Evolutionary conservation across 2,329 filamentous ascomycete genomes (phyloP).

Genomic region (Alternaria alternata): DNA sequence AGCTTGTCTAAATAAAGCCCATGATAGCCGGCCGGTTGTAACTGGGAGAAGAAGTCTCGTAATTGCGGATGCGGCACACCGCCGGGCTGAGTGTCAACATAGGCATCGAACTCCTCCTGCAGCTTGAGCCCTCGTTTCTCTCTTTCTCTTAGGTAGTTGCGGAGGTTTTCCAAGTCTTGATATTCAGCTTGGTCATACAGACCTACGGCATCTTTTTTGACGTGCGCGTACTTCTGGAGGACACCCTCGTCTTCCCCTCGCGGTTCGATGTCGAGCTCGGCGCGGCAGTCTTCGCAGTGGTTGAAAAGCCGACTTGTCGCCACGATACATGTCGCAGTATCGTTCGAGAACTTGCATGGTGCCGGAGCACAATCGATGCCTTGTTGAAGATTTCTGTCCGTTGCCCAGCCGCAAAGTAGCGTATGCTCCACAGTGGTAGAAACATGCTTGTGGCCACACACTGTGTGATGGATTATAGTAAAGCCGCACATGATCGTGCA

Average conservation of each 20-base stretch:
- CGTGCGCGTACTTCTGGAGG: background rate
- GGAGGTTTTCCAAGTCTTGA: background rate
- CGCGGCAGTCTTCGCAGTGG: background rate
- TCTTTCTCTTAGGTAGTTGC: background rate
- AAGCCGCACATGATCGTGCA: background rate
- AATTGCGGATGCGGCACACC: background rate
- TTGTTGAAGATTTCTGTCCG: background rate
- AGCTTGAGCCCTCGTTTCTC: background rate
- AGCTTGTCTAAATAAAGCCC: background rate
- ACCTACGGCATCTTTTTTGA: background rate
- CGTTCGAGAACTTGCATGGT: background rate
- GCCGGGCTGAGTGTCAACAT: background rate
- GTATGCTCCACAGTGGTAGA: background rate
- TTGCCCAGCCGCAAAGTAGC: background rate
- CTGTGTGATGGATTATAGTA: background rate
- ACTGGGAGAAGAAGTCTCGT: background rate
- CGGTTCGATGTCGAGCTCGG: background rate
- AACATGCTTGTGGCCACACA: background rate
- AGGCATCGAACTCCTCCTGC: background rate
- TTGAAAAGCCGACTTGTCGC: background rate
- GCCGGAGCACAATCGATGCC: background rate
- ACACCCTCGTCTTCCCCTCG: background rate
- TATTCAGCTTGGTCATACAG: background rate
- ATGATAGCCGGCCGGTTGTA: background rate
- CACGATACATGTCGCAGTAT: background rate